Conservation (phyloP, 192 early-diverging fungal genomes). For the Backusella circina region DNA sequence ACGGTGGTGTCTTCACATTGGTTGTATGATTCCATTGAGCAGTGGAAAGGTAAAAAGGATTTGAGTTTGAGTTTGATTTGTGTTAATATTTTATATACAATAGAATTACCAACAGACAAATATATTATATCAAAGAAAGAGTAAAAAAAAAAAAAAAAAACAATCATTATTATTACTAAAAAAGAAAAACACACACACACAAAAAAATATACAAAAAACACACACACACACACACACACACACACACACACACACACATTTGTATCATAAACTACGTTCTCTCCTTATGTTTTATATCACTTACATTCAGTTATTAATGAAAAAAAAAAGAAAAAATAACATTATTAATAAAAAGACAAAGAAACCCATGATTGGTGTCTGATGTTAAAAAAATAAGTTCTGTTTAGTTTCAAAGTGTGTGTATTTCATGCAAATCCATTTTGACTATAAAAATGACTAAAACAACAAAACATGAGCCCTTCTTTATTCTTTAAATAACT, state of each 20-base stretch:
- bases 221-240: not conserved
- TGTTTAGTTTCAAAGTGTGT: not conserved
- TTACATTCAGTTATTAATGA: no score
- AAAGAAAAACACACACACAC: not conserved
- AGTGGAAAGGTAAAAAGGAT: constrained; percentile 17
- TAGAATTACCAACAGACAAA: not conserved
- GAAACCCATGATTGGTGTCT: not conserved
- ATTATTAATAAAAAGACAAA: not conserved
- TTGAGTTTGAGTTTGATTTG: not conserved
- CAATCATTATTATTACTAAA: not conserved
- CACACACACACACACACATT: not conserved
- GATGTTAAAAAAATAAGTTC: not conserved
- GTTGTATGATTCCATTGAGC: constrained; percentile 6
- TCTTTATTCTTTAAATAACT: not conserved
- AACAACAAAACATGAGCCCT: not conserved
- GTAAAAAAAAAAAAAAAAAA: not conserved
- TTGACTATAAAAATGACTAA: not conserved
- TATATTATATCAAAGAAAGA: not conserved
- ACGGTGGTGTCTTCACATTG: not conserved
- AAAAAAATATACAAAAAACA: no score
- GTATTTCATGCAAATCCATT: not conserved
- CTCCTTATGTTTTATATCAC: not conserved
- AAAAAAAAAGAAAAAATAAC: no score
- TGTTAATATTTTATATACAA: not conserved
- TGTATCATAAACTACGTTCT: not conserved